Conservation (phyloP, 2,329 filamentous ascomycete species). For the Diaporthe citriasiana region DNA sequence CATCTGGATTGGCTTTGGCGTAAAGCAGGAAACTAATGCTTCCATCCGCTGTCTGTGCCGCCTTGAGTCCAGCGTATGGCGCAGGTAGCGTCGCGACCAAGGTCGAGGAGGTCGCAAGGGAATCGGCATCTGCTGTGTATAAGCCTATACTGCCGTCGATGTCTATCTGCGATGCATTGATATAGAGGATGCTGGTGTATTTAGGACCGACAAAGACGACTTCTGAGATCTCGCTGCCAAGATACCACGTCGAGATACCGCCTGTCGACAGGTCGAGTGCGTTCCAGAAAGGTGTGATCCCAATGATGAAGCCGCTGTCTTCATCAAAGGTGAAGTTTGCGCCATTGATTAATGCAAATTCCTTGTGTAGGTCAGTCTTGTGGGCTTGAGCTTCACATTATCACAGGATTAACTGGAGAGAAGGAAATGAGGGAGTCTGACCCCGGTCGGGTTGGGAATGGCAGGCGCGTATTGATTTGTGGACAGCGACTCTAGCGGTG, state of each 20-base stretch:
- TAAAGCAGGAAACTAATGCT: neutral
- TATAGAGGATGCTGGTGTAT: neutral
- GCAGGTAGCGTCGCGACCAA: neutral
- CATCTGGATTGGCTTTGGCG: neutral
- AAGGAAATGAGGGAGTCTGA: neutral
- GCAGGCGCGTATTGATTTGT: constrained; percentile 3
- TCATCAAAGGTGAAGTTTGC: constrained; percentile 10
- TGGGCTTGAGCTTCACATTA: no score
- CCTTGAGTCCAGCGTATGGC: constrained; percentile 7
- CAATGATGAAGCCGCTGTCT: neutral
- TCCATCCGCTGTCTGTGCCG: neutral
- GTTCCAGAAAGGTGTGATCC: constrained; percentile 1
- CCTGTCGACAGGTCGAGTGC: neutral
- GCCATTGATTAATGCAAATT: constrained; percentile 2
- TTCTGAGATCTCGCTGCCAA: constrained; percentile 14
- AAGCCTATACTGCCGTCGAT: neutral
- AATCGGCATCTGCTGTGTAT: constrained; percentile 1
- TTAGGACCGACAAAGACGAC: neutral
- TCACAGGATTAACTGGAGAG: no score
- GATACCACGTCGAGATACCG: constrained; percentile 2
- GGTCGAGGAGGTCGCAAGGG: neutral
- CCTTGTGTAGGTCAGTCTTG: neutral
- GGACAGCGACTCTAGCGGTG: constrained; percentile 5
- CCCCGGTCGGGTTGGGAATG: constrained; percentile 9
- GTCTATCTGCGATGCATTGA: neutral